Evolutionary conservation across 805 yeast genomes (phyloP), one percentile per base, ranked within the genome.

Genomic region (Candida xyloterini): DNA sequence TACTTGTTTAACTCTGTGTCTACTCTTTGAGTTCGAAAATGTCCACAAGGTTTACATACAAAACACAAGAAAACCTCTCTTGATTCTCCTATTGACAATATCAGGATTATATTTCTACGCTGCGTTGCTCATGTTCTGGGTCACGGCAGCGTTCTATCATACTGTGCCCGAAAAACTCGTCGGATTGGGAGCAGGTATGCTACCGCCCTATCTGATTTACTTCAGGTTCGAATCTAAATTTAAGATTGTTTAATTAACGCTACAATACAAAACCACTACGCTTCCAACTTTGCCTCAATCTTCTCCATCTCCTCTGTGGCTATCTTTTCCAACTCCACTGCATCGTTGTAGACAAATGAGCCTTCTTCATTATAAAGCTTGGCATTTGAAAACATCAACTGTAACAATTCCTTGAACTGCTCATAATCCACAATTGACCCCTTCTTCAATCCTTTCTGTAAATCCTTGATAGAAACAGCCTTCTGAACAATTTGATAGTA

Each of bases 331-430:
- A 76, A 63, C 4, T 51, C 52, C 10, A 50, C 62, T 2, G 89
- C 86, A 57, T 81, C 85, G 21, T 68, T 66, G 48, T 73, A 79
- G 10, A 83, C 81, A 55, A 73, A 63, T 13, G 86, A 78, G 1
- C 79, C 84, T 42, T 78, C 83, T 59, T 79, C 82, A 54, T 83
- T 83, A 57, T 81, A 83, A 1, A 71, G 68, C 46, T 74, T 70
- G n/a, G 89, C 89, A 52, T 83, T 83, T n/a, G 56, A 49, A 46
- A 79, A 70, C 88, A 83, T 80, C 50, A 66, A 61, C 21, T 66
- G 59, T 20, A 81, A 59, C 40, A 76, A 84, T 27, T 55, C 67
- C 47, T 71, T 61, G 49, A 83, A 68, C 23, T 70, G 78, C 8
- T 67, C 74, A 28, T 69, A 61, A 18, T 67, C 55, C 15, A 33